A percentile compares a stretch with the other conserved stretches of the same genome.
Conservation (phyloP, 768 basidiomycete species). For the Ramaria sp. region DNA sequence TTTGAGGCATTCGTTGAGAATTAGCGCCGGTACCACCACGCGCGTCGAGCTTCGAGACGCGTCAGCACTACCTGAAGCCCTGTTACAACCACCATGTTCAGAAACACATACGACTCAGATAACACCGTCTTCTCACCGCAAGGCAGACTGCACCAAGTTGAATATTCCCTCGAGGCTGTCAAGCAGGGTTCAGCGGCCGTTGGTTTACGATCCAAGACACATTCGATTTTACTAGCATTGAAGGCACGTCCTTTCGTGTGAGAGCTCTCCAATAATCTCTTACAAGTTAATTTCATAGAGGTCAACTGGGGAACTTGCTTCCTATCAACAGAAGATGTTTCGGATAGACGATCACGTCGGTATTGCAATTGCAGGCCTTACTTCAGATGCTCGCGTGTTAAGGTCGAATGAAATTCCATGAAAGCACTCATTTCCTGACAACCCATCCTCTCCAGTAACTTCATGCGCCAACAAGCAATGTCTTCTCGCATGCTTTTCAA, state of each 20-base stretch:
- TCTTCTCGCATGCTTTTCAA: slow-evolving; percentile 90
- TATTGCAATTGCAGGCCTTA: slow-evolving; percentile 98
- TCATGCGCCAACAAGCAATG: slow-evolving; percentile 99
- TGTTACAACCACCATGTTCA: slow-evolving; percentile 34
- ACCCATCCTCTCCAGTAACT: slow-evolving; percentile 46
- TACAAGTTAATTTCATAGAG: slow-evolving; percentile 41
- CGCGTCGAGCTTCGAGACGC: background rate
- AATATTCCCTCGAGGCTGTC: slow-evolving; percentile 98
- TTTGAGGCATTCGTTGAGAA: background rate
- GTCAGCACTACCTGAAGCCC: background rate
- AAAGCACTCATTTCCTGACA: background rate
- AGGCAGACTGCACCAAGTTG: slow-evolving; percentile 93
- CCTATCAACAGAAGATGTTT: slow-evolving; percentile 99
- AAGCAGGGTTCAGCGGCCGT: slow-evolving; percentile 99
- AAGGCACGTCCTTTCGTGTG: slow-evolving; percentile 45
- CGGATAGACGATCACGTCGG: slow-evolving; percentile 99
- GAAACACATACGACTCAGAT: slow-evolving; percentile 98
- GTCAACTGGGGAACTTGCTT: slow-evolving; percentile 94
- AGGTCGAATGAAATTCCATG: background rate
- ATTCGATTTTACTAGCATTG: slow-evolving; percentile 82
- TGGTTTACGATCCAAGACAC: slow-evolving; percentile 89
- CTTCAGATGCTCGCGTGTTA: slow-evolving; percentile 93
- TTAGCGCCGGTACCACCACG: background rate
- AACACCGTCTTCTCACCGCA: slow-evolving; percentile 97
- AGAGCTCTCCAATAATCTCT: background rate